Evolutionary conservation across 140 eudicot species (phyloP), one percentile per base, ranked within the genome.

Genomic region (Bidens hawaiensis): DNA sequence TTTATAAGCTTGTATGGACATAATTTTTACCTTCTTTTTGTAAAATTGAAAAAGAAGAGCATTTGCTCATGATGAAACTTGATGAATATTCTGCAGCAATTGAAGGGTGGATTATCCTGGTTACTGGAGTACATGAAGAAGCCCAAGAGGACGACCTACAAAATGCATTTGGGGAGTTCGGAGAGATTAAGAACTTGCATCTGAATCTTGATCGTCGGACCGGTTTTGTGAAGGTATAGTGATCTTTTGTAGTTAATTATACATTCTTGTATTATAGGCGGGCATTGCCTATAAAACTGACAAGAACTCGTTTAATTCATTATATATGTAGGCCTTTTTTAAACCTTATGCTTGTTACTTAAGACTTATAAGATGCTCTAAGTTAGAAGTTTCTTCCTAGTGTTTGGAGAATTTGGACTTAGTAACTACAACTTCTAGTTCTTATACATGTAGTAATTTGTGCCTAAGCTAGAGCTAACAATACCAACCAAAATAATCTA

Each of bases 81-180:
- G 19, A 28, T 45, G 49, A 48, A 63, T 50, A 2, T 60, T 55
- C 0, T 82, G 74, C 89, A 93, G 99, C 99, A 33, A 85, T 93
- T 67, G 99, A 93, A 71, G 99, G 99, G 66, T 93, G 99, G 99
- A 93, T 93, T 62, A 75, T 93, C 70, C 79, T 93, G 45, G 96
- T 93, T 26, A 93, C 96, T 36, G 99, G 99, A 73, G 89, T 93
- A 58, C 93, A 93, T 85, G 99, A 88, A 77, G 99, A 93, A 85
- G 96, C 99, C 21, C 95, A 88, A 78, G 99, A 93, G 69, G 96
- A 91, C 74, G 96, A 91, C 82, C 77, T 91, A 31, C 96, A 77
- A 26, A 87, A 87, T 80, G 77, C 79, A 24, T 87, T 91, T 71
- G 96, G 98, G 25, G 95, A 82, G 45, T 91, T 70, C 69, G 98